Conservation (phyloP, 2,329 filamentous ascomycete species). For the Mariannaea sp. region DNA sequence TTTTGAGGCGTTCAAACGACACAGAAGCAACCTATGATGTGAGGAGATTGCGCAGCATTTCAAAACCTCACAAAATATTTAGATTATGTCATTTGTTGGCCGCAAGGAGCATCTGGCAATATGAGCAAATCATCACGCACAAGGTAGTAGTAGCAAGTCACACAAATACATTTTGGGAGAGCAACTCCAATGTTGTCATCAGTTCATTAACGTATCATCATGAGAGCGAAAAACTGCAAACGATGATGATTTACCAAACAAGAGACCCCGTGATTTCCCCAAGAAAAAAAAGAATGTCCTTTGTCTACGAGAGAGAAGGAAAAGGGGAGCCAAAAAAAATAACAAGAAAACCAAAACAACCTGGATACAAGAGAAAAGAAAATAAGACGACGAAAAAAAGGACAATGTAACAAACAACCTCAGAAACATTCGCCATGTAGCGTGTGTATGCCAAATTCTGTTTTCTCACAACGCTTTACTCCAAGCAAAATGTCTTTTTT, state of each 20-base stretch:
- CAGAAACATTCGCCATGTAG: conserved; percentile 18
- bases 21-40: conserved; percentile 48
- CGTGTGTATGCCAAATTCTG: conserved; percentile 14
- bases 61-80: no score
- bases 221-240: conserved; percentile 37
- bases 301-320: conserved; percentile 25
- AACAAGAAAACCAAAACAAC: no score
- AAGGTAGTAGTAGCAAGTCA: conserved; percentile 23
- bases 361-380: conserved; percentile 20
- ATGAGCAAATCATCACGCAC: no score
- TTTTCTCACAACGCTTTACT: not conserved
- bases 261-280: conserved; percentile 32
- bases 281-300: no score
- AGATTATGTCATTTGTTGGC: no score
- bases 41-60: not conserved
- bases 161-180: conserved; percentile 20
- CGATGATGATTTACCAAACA: conserved; percentile 37
- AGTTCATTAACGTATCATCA: conserved; percentile 48
- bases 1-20: conserved; percentile 67
- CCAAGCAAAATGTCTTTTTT: not conserved
- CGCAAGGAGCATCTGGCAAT: no score
- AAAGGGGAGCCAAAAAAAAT: conserved; percentile 27
- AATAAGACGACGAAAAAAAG: no score
- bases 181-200: conserved; percentile 41
- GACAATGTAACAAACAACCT: conserved; percentile 27